Conservation (phyloP, 2,329 filamentous ascomycete genomes). For the Hypoxylon sp. region DNA sequence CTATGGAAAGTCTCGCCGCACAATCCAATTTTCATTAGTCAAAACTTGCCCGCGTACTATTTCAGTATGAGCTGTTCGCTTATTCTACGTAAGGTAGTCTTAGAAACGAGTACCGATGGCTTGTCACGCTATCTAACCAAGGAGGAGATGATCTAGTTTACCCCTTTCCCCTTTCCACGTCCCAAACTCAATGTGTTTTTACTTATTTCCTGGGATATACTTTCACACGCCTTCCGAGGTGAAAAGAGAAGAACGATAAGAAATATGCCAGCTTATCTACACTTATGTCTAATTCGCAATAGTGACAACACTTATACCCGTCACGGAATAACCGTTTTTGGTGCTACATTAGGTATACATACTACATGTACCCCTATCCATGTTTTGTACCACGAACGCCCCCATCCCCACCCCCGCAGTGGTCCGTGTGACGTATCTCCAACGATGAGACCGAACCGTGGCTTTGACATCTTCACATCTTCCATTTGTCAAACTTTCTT, state of each 20-base stretch:
- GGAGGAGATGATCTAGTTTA: slow-evolving; percentile 11
- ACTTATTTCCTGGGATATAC: slow-evolving; percentile 4
- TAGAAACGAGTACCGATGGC: slow-evolving; percentile 22
- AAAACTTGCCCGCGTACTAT: slow-evolving; percentile 2
- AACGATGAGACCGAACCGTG: slow-evolving; percentile 19
- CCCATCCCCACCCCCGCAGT: slow-evolving; percentile 42
- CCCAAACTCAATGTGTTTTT: slow-evolving; percentile 8
- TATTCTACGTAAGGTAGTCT: slow-evolving; percentile 19
- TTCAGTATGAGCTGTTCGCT: slow-evolving; percentile 16
- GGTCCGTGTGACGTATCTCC: slow-evolving; percentile 37
- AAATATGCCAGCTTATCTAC: neutral
- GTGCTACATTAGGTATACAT: slow-evolving; percentile 20
- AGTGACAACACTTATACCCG: neutral
- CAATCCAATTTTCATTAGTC: neutral
- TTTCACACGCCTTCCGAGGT: neutral
- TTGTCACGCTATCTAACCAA: slow-evolving; percentile 31
- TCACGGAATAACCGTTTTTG: slow-evolving; percentile 18
- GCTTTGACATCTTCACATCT: slow-evolving; percentile 16
- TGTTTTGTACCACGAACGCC: slow-evolving; percentile 7
- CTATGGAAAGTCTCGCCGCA: neutral
- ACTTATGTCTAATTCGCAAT: neutral
- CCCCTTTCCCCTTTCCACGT: slow-evolving; percentile 23
- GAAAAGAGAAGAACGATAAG: neutral
- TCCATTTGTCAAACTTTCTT: slow-evolving; percentile 23
- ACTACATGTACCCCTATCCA: neutral